Base-by-base conservation (phyloP, 768 basidiomycete genomes). In the Tulasnella sp. region DNA sequence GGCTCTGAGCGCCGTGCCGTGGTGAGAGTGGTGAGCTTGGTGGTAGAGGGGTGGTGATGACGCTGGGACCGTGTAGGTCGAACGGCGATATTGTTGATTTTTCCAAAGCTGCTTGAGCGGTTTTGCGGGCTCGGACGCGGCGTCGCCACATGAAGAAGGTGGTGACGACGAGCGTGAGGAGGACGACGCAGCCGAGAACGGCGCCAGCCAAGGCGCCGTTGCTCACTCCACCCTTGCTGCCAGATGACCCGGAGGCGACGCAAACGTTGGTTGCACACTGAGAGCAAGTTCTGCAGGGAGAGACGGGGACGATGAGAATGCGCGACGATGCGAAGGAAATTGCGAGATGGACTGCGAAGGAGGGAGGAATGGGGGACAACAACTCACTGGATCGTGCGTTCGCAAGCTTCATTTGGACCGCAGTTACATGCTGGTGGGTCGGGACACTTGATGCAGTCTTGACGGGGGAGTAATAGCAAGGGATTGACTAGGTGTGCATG, bases 151-250 rank as follows among this genome's bases (percentile, higher is more conserved):
- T 67, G 39, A 80, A n/a, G 55, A 79, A 78, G 9, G 32, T 72
- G 40, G 51, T 61, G 40, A 80, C 78, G 69, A 79, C 79, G 39
- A 74, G 39, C 32, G 75, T 35, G 72, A 80, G 79, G 44, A 79
- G 70, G 51, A 79, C 13, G 72, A 80, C 70, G 42, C 40, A 61
- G 26, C 79, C 78, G 29, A 80, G 79, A 42, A 80, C 61, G 73
- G 79, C 72, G 18, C 79, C 79, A 20, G 71, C 70, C 40, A 79
- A 57, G 26, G 79, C 78, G 51, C 79, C 79, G 40, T 35, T 26
- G 57, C 67, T 72, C 42, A 78, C 77, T 16, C 78, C 77, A 23
- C 67, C 37, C 44, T 44, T 46, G 35, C 55, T 35, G 23, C 44
- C 20, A 15, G 69, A 32, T 29, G 44, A 29, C 32, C 42, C 71